Conservation (phyloP, 192 early-diverging fungal genomes). For the Backusella tarrabulga region DNA sequence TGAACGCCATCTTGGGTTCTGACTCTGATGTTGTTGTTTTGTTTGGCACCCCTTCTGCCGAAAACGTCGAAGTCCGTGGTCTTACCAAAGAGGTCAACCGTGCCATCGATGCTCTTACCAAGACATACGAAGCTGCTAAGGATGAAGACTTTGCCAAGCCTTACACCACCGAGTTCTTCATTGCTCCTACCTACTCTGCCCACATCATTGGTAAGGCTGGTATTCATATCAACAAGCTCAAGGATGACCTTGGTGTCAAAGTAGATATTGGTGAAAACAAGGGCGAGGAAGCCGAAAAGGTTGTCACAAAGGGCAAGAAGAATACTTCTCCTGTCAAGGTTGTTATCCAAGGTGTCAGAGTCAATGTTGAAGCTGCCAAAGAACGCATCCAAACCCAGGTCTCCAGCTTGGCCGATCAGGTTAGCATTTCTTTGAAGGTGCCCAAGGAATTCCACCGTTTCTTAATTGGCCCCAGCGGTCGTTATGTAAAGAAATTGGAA, state of each 20-base stretch:
- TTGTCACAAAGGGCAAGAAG: conserved; percentile 30
- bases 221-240: conserved; percentile 76
- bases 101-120: conserved; percentile 63
- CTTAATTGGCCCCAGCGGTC: conserved; percentile 69
- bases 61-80: conserved; percentile 79
- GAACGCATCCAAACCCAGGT: conserved; percentile 65
- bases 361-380: conserved; percentile 71
- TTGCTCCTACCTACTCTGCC: conserved; percentile 65
- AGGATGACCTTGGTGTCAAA: conserved; percentile 71
- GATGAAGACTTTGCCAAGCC: conserved; percentile 71
- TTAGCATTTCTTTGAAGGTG: conserved; percentile 52
- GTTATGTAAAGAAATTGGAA: conserved; percentile 70
- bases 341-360: conserved; percentile 74
- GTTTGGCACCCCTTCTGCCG: conserved; percentile 64
- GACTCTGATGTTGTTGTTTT: conserved; percentile 68
- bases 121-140: conserved; percentile 66
- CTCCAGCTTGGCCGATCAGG: conserved; percentile 68
- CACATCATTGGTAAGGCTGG: conserved; percentile 93
- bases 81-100: conserved; percentile 75
- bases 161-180: conserved; percentile 63
- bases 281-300: conserved; percentile 31
- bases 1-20: conserved; percentile 69
- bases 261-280: conserved; percentile 56
- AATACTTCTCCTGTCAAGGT: conserved; percentile 51
- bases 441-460: conserved; percentile 64